Base-by-base conservation (phyloP, 2,329 filamentous ascomycete genomes). In the Golovinomyces cichoracearum region DNA sequence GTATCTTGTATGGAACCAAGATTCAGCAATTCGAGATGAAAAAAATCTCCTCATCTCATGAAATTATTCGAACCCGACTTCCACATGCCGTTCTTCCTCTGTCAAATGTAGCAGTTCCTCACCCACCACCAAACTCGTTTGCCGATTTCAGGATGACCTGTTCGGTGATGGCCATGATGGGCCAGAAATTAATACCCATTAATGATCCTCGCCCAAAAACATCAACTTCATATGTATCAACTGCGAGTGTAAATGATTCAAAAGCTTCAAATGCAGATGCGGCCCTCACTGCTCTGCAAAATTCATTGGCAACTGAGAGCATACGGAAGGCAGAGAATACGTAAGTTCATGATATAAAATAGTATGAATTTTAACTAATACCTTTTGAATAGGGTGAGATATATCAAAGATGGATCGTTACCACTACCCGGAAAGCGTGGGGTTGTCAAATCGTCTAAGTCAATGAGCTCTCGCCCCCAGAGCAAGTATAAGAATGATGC, bases 1-100 rank as follows among this genome's bases (percentile, higher is more conserved):
- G 66, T 19, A 65, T 78, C 42, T 63, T 67, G 38, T 76, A 71
- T 55, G 72, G 70, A 53, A 64, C 65, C 19, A 66, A 65, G 52
- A 67, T 66, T 26, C 66, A 73, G 55, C 62, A 62, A 42, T 65
- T 75, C 51, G 59, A 64, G 48, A 64, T 61, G 48, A 64, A 64
- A 15, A 53, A 64, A 47, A 31, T 10, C 15, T 17, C n/a, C 25
- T 29, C 26, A 5, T 31, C 23, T 4, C 33, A 29, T 15, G 47
- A 48, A 17, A 27, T 48, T 13, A 41, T 41, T 29, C 47, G 37
- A 31, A 46, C 44, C 33, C 21, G 15, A n/a, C 12, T 26, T 5
- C 29, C 26, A 26, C 31, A 29, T 15, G 5, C 17, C 13, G 17
- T 46, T 6, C 44, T 13, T 7, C 19, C 26, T 10, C 21, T 19